Evolutionary conservation across 371 early-diverging fungal species (phyloP).

Genomic region (Chytridium lagenaria): DNA sequence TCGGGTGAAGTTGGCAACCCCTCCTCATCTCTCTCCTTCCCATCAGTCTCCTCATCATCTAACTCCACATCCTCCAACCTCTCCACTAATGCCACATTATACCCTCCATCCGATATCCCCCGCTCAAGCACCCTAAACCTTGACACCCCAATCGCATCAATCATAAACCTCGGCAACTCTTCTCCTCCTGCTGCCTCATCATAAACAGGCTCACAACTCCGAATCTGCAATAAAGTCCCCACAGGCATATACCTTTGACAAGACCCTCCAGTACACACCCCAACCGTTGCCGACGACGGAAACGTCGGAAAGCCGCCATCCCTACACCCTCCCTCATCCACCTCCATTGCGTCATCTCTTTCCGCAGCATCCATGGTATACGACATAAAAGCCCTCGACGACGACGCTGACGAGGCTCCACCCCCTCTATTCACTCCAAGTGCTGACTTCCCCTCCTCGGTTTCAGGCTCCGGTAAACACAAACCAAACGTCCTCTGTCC

Average conservation of each 20-base stretch:
- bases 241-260: constrained; percentile 27
- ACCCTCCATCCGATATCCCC: constrained; percentile 28
- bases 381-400: neutral
- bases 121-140: constrained; percentile 33
- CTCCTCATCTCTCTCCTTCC: constrained; percentile 3
- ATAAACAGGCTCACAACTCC: constrained; percentile 26
- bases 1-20: too few species aligned
- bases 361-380: neutral
- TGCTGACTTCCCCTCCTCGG: neutral
- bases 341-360: neutral
- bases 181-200: neutral
- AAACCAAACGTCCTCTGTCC: constrained; percentile 62
- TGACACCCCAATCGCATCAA: constrained; percentile 32
- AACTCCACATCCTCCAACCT: constrained; percentile 33
- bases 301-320: neutral
- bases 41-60: constrained; percentile 31
- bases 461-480: constrained; percentile 47
- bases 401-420: constrained; percentile 9
- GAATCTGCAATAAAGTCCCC: constrained; percentile 30
- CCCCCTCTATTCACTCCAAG: neutral
- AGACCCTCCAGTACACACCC: constrained; percentile 20
- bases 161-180: constrained; percentile 27
- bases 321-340: neutral
- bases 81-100: constrained; percentile 35
- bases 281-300: constrained; percentile 4